Conservation (phyloP, 164 flowering plant species). For the Kingdonia uniflora region DNA sequence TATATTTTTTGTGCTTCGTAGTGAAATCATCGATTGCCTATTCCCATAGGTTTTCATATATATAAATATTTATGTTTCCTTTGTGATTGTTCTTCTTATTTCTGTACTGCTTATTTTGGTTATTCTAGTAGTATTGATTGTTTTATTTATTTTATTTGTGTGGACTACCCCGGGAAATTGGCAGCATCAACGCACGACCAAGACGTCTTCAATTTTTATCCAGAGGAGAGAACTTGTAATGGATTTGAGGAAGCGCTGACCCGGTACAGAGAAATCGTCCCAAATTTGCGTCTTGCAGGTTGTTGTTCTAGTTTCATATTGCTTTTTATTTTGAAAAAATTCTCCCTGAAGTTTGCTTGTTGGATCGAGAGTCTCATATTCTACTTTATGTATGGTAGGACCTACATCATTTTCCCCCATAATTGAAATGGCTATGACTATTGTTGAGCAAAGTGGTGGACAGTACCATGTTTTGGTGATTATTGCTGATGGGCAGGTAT, state of each 20-base stretch:
- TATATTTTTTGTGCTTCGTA: too few relatives aligned
- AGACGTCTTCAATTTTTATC: constrained; percentile 80
- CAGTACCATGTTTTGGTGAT: constrained; percentile 95
- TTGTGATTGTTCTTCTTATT: too few relatives aligned
- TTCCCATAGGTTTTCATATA: too few relatives aligned
- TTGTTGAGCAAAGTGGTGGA: constrained; percentile 87
- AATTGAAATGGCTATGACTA: constrained; percentile 77
- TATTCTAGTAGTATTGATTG: too few relatives aligned
- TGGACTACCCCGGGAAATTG: constrained; percentile 9
- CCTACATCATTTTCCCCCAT: constrained; percentile 97
- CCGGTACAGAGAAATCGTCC: constrained; percentile 73
- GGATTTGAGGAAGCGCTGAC: constrained; percentile 83
- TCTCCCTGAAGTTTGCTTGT: background rate
- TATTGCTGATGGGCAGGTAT: constrained; percentile 97
- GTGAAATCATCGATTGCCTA: too few relatives aligned
- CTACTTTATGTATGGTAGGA: constrained; percentile 35
- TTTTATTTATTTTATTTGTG: too few relatives aligned
- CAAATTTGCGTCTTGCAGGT: constrained; percentile 81
- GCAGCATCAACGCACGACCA: constrained; percentile 88
- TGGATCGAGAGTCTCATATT: background rate
- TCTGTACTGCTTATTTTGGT: too few relatives aligned
- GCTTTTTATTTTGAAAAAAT: background rate
- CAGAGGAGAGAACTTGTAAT: constrained; percentile 63
- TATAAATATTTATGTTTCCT: too few relatives aligned
- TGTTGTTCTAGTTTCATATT: background rate